phyloP scores from a whole-genome alignment of 2,329 filamentous ascomycete genomes.

The Fusarium coicis region DNA sequence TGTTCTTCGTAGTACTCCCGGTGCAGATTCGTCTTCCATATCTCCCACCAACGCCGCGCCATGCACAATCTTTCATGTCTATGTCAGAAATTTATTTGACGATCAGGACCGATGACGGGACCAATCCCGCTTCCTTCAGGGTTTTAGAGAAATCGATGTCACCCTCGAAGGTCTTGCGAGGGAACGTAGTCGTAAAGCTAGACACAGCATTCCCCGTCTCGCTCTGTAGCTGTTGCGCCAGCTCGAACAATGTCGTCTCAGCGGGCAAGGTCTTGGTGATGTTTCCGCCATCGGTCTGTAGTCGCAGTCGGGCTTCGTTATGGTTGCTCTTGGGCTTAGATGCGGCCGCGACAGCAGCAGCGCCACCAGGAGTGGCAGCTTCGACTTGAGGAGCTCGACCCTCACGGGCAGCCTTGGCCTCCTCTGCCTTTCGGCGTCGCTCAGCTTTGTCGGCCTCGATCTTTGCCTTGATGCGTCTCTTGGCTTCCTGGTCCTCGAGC shows the following conservation, averaged over 20 bases:
- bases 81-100: constrained; percentile 62
- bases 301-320: constrained; percentile 81
- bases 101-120: constrained; percentile 90
- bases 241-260: constrained; percentile 92
- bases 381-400: constrained; percentile 67
- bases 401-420: constrained; percentile 85
- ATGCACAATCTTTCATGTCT: constrained; percentile 27
- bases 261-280: constrained; percentile 89
- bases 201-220: constrained; percentile 77
- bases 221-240: constrained; percentile 78
- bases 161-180: constrained; percentile 80
- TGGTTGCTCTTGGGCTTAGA: constrained; percentile 76
- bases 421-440: constrained; percentile 84
- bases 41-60: constrained; percentile 35
- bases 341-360: constrained; percentile 59
- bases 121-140: constrained; percentile 88
- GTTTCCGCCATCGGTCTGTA: constrained; percentile 80
- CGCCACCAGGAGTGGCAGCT: constrained; percentile 60
- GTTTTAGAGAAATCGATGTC: constrained; percentile 85
- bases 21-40: background rate
- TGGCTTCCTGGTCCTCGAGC: constrained; percentile 83
- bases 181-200: constrained; percentile 88
- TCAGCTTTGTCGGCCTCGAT: constrained; percentile 96
- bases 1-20: constrained; percentile 3
- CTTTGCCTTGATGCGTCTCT: constrained; percentile 89